These are phyloP conservation scores for Chlorella sp. DNA, from an alignment of 139 green algal genomes.

Conservation along the genomic window DNA sequence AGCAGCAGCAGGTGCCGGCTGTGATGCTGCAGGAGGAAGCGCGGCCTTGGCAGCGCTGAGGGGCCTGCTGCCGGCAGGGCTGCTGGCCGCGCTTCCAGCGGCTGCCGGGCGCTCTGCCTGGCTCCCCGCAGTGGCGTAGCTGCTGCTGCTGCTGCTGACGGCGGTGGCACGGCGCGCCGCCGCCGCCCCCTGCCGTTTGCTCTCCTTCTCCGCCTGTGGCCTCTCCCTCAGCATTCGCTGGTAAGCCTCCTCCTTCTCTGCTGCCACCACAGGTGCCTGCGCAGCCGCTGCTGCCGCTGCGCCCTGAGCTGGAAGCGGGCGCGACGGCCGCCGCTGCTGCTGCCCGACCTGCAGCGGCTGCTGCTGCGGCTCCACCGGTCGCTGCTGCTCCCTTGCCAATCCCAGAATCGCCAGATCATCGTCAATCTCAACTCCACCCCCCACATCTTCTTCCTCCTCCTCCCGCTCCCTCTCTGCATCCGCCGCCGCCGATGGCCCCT, in stretches of 20 bases:
- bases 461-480: not conserved
- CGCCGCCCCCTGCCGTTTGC: no score
- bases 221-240: not conserved
- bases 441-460: not conserved
- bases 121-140: not conserved
- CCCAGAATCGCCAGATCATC: not conserved
- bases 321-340: not conserved
- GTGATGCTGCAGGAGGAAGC: not conserved
- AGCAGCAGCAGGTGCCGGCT: no score
- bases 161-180: no score
- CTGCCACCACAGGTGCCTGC: not conserved
- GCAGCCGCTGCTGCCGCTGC: not conserved
- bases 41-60: not conserved
- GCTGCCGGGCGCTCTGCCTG: not conserved
- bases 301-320: not conserved
- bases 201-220: not conserved
- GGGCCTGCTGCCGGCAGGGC: not conserved
- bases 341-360: not conserved
- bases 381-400: not conserved
- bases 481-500: not conserved
- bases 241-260: not conserved
- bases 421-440: not conserved
- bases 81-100: not conserved
- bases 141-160: no score
- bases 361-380: not conserved